A percentile compares a stretch with the other conserved stretches of the same genome.
These are phyloP conservation scores for Coniochaeta hoffmannii DNA, from an alignment of 2,329 filamentous ascomycete genomes.

Conservation along the genomic window DNA sequence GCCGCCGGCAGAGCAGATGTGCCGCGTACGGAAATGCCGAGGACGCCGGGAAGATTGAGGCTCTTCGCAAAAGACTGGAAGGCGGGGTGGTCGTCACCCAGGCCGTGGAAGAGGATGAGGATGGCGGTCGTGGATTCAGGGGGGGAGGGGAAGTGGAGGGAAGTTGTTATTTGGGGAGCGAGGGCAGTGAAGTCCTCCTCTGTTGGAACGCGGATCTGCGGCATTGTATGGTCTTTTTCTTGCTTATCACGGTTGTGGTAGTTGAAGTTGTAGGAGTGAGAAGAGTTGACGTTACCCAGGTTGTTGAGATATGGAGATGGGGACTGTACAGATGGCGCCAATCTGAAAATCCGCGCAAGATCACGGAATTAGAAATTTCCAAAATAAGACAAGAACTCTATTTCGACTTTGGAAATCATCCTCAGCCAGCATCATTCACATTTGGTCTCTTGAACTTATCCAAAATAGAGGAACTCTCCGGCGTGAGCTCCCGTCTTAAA, in stretches of 20 bases:
- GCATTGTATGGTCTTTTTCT: constrained; percentile 20
- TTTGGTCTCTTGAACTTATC: neutral
- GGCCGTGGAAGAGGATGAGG: constrained; percentile 75
- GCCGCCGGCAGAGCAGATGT: constrained; percentile 61
- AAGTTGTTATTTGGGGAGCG: constrained; percentile 30
- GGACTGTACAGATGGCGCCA: neutral
- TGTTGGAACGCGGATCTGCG: constrained; percentile 41
- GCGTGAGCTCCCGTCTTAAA: neutral
- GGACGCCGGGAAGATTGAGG: constrained; percentile 68
- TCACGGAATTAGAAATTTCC: no score
- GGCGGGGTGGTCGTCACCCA: constrained; percentile 65
- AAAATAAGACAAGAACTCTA: no score
- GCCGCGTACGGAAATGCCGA: constrained; percentile 66
- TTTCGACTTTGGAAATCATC: no score
- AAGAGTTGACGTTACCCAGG: neutral
- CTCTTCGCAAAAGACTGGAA: constrained; percentile 64
- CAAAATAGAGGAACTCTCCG: neutral
- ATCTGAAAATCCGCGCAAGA: no score
- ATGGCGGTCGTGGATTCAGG: constrained; percentile 63
- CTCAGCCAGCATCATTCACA: neutral
- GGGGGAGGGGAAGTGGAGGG: constrained; percentile 42
- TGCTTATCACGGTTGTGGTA: neutral
- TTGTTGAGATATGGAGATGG: neutral
- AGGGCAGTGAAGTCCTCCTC: constrained; percentile 41
- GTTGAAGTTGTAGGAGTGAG: neutral